These are phyloP conservation scores for Clathrus columnatus DNA, from an alignment of 768 basidiomycete species.

Conservation along the genomic window DNA sequence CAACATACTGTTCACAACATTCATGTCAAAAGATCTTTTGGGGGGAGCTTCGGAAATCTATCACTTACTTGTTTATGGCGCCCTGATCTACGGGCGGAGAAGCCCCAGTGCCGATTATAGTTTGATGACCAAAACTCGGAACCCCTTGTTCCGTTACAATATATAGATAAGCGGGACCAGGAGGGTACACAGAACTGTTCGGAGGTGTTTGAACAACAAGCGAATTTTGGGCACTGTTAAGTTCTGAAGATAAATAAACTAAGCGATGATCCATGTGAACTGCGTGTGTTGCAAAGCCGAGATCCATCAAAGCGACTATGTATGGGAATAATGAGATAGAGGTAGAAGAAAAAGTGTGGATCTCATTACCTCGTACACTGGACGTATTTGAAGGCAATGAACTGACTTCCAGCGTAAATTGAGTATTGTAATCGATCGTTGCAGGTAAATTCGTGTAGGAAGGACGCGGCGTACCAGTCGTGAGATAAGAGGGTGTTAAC, in stretches of 20 bases:
- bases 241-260: constrained; percentile 24
- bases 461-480: constrained; percentile 21
- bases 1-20: neutral
- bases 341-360: neutral
- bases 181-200: constrained; percentile 10
- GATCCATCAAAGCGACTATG: constrained; percentile 14
- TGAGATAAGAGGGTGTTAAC: constrained; percentile 35
- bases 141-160: constrained; percentile 29
- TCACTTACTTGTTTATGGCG: constrained; percentile 14
- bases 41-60: neutral
- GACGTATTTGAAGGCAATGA: neutral
- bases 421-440: neutral
- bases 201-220: constrained; percentile 24
- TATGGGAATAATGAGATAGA: neutral
- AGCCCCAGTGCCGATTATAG: constrained; percentile 31
- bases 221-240: constrained; percentile 23
- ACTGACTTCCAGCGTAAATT: constrained; percentile 5
- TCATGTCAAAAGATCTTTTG: neutral
- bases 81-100: constrained; percentile 27
- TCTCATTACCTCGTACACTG: constrained; percentile 2
- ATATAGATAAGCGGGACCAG: constrained; percentile 15
- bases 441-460: constrained; percentile 28
- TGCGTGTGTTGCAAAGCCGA: constrained; percentile 15
- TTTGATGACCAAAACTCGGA: constrained; percentile 24
- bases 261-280: constrained; percentile 16